Evolutionary conservation across 371 early-diverging fungal genomes (phyloP).

Genomic region (Mortierella sp.): DNA sequence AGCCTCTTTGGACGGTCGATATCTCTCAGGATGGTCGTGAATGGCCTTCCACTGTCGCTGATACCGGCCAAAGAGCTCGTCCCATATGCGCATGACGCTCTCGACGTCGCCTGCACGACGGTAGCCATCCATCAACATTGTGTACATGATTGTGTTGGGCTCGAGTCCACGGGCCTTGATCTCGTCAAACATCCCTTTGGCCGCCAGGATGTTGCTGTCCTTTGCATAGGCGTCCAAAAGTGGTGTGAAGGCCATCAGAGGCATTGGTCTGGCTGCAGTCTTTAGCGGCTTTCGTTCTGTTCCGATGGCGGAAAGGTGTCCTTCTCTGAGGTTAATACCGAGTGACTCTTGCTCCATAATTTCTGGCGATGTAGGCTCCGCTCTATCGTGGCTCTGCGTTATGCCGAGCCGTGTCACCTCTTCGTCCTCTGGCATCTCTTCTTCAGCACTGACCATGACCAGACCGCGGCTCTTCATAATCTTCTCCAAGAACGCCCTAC

Average conservation of each 20-base stretch:
- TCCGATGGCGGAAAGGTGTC: constrained; percentile 26
- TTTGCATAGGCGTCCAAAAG: constrained; percentile 51
- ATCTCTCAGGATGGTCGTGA: constrained; percentile 1
- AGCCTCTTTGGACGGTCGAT: constrained; percentile 11
- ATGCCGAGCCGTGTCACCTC: constrained; percentile 13
- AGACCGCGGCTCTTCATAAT: constrained; percentile 35
- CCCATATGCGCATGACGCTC: constrained; percentile 37
- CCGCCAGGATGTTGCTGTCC: constrained; percentile 37
- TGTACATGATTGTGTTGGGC: constrained; percentile 46
- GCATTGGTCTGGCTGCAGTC: constrained; percentile 14
- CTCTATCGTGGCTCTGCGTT: constrained; percentile 11
- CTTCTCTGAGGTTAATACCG: constrained; percentile 6
- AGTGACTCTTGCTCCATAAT: background rate
- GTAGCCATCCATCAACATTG: constrained; percentile 51
- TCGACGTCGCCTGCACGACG: constrained; percentile 43
- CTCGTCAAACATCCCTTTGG: constrained; percentile 34
- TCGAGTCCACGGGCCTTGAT: constrained; percentile 42
- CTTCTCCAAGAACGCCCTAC: constrained; percentile 32
- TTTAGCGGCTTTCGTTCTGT: constrained; percentile 51
- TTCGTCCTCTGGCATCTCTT: constrained; percentile 10
- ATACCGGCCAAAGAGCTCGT: constrained; percentile 31
- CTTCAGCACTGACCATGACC: constrained; percentile 19
- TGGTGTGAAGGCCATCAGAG: constrained; percentile 34
- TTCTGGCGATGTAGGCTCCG: background rate
- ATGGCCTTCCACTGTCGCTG: constrained; percentile 1